Base-by-base conservation (phyloP, 2,329 filamentous ascomycete species). In the Hypoxylon sp. region DNA sequence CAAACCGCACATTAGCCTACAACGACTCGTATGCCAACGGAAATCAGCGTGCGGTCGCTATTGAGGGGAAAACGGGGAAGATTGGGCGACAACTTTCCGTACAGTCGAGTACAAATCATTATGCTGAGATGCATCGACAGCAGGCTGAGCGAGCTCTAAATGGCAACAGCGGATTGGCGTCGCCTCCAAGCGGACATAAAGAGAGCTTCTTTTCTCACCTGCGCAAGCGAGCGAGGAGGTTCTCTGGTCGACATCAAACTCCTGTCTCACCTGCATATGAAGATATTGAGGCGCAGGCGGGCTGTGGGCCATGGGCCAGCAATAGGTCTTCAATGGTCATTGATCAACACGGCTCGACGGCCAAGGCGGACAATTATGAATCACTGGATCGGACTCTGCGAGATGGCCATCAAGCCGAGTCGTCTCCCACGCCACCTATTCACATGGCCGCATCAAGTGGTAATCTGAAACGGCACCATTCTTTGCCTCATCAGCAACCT, bases 141-240 rank as follows among this genome's bases (percentile, higher is more conserved):
- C 93, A 98, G 78, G 93, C 95, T 12, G 95, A 98, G 78, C 87
- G 93, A 67, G 93, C 93, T 36, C 84, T 98, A 46, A 97, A 93
- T 75, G 96, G 94, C 55, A 89, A 91, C 73, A 87, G 85, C 32
- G 91, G 90, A 20, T 82, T 94, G 22, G 89, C 87, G 14, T 96
- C 93, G 4, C 93, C 93, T 3, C 89, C 90, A 0, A 90, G 86
- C 72, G 92, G 87, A 16, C 92, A 93, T 60, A 96, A 96, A 76
- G 96, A 99, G 78, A 93, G 96, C 78, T 99, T 99, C 83, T 99
- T 99, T 80, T 98, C 96, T 0, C 96, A 99, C 77, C 85, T 99
- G 6, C 88, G 96, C 60, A 99, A 99, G 80, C 90, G 95, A 53
- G 96, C 96, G 26, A 88, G 96, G 71, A 87, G 96, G 71, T 90